Evolutionary conservation across 305 asterid species (phyloP).

Genomic region (Solanum chacoense): DNA sequence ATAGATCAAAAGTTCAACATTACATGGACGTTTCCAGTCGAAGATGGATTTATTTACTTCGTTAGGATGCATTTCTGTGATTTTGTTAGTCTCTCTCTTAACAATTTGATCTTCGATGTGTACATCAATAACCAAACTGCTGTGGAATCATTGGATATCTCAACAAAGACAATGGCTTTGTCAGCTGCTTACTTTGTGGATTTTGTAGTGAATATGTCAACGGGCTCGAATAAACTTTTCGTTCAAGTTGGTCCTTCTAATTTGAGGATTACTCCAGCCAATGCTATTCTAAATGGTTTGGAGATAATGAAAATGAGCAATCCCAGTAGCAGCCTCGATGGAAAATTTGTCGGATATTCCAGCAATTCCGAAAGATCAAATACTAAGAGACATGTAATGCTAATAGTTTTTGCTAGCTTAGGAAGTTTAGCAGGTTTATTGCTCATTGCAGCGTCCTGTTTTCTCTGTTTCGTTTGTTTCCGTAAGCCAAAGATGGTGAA

Average conservation of each 20-base stretch:
- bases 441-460: conserved; percentile 2
- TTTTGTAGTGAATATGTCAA: conserved; percentile 14
- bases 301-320: conserved; percentile 29
- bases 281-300: conserved; percentile 28
- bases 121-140: conserved; percentile 22
- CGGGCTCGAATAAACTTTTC: conserved; percentile 1
- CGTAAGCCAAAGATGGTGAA: conserved; percentile 7
- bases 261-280: conserved; percentile 6
- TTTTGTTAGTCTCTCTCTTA: conserved; percentile 16
- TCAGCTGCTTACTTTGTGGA: conserved; percentile 23
- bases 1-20: conserved; percentile 24
- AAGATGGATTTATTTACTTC: conserved; percentile 20
- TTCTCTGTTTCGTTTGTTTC: conserved; percentile 2
- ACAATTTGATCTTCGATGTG: conserved; percentile 17
- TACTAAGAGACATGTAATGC: conserved; percentile 8
- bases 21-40: conserved; percentile 23
- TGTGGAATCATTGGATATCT: conserved; percentile 12
- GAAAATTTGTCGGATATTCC: not conserved
- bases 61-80: conserved; percentile 34
- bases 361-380: not conserved
- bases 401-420: not conserved
- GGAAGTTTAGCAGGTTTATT: conserved; percentile 14
- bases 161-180: conserved; percentile 16
- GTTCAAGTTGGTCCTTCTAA: conserved; percentile 27
- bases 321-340: conserved; percentile 17